These are phyloP conservation scores for Panaeolus papilionaceus DNA, from an alignment of 768 basidiomycete genomes.

Conservation along the genomic window DNA sequence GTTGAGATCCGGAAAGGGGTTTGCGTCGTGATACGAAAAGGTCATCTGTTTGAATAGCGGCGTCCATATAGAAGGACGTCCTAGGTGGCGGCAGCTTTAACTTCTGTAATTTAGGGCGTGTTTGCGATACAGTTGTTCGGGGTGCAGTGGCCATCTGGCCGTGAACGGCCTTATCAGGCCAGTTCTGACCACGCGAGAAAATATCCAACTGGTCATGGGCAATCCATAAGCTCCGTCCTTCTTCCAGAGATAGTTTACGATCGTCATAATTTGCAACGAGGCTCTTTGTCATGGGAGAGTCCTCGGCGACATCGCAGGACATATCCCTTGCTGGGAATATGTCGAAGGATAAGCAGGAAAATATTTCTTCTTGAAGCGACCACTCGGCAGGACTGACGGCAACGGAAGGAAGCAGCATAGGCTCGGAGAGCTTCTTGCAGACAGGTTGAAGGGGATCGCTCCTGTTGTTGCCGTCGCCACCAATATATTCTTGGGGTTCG, in stretches of 20 bases:
- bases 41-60: not conserved
- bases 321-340: not conserved
- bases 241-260: not conserved
- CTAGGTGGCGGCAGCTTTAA: not conserved
- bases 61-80: not conserved
- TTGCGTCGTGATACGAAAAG: not conserved
- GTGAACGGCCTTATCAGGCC: not conserved
- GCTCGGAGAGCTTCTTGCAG: not conserved
- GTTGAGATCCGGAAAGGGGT: not conserved
- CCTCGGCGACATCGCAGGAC: not conserved
- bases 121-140: not conserved
- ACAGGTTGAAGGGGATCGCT: not conserved
- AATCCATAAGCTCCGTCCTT: not conserved
- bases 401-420: not conserved
- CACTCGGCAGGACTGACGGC: not conserved
- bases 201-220: not conserved
- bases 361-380: constrained; percentile 13
- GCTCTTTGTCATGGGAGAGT: not conserved
- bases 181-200: not conserved
- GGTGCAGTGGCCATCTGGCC: not conserved
- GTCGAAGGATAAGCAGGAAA: constrained; percentile 1
- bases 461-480: not conserved
- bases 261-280: not conserved
- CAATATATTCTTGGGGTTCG: constrained; percentile 4
- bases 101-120: not conserved